These are phyloP conservation scores for Lentinula novae-zelandiae DNA, from an alignment of 1,284 basidiomycete species.

Conservation along the genomic window DNA sequence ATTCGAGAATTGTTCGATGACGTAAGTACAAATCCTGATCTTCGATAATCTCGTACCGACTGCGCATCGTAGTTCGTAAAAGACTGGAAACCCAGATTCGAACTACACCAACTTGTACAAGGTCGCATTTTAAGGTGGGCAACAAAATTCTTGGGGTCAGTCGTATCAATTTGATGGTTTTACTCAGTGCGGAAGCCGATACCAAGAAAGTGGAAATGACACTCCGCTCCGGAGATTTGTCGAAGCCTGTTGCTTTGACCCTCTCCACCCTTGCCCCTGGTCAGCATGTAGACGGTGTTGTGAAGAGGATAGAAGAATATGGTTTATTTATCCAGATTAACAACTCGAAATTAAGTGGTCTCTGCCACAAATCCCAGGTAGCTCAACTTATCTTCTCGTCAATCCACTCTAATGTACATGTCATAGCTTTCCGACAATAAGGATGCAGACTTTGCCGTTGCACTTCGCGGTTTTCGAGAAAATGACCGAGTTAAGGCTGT, in stretches of 20 bases:
- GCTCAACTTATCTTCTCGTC: background rate
- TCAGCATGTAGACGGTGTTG: slow-evolving; percentile 71
- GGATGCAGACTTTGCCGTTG: slow-evolving; percentile 72
- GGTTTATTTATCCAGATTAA: slow-evolving; percentile 92
- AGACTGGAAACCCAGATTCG: slow-evolving; percentile 89
- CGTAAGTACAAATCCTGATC: slow-evolving; percentile 38
- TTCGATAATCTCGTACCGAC: slow-evolving; percentile 4
- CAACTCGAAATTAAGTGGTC: slow-evolving; percentile 78
- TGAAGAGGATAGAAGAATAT: slow-evolving; percentile 82
- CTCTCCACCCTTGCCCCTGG: slow-evolving; percentile 66
- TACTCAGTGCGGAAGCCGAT: slow-evolving; percentile 59
- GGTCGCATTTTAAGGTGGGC: slow-evolving; percentile 78
- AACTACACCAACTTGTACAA: slow-evolving; percentile 79
- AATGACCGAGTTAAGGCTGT: slow-evolving; percentile 86
- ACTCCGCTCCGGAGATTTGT: slow-evolving; percentile 61
- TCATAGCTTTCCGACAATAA: slow-evolving; percentile 80
- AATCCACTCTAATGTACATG: background rate
- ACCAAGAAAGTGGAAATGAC: slow-evolving; percentile 86
- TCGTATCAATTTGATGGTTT: slow-evolving; percentile 10
- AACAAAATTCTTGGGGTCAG: slow-evolving; percentile 5
- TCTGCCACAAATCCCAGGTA: slow-evolving; percentile 91
- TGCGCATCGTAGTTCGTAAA: slow-evolving; percentile 71
- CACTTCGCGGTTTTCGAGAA: slow-evolving; percentile 80
- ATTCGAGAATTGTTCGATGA: slow-evolving; percentile 93
- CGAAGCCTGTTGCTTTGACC: slow-evolving; percentile 40